Conservation (phyloP, 208 protist genomes). For the Trypanosoma caninum region DNA sequence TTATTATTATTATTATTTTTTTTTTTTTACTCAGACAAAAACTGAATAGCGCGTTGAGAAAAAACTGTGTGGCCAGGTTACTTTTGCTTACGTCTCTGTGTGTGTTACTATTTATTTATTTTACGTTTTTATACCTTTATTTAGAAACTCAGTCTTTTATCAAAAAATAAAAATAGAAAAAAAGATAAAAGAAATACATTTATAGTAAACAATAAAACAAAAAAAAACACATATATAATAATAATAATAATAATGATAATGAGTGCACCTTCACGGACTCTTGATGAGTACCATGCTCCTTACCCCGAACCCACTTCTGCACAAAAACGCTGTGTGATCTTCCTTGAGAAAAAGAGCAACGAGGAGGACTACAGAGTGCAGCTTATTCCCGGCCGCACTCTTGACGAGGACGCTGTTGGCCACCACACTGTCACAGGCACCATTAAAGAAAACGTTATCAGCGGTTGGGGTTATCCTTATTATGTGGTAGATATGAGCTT, state of each 20-base stretch:
- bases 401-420: conserved; percentile 45
- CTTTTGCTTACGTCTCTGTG: too few species aligned
- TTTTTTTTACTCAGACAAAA: too few species aligned
- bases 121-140: too few species aligned
- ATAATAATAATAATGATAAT: conserved; percentile 1
- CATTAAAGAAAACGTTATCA: conserved; percentile 46
- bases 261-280: conserved; percentile 12
- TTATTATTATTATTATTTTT: too few species aligned
- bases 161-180: background rate
- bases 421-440: conserved; percentile 35
- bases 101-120: too few species aligned
- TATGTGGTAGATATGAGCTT: conserved; percentile 15
- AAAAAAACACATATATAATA: conserved; percentile 3
- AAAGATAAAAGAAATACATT: background rate
- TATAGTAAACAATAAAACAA: too few species aligned
- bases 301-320: conserved; percentile 54
- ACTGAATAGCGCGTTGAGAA: too few species aligned
- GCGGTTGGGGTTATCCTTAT: conserved; percentile 45
- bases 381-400: conserved; percentile 54
- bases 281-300: conserved; percentile 54
- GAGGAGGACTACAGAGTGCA: conserved; percentile 51
- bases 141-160: too few species aligned
- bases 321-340: conserved; percentile 69
- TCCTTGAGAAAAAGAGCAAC: conserved; percentile 55
- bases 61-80: too few species aligned